phyloP scores from a whole-genome alignment of 495 filamentous ascomycete species.

The Cercophora newfieldiana region DNA sequence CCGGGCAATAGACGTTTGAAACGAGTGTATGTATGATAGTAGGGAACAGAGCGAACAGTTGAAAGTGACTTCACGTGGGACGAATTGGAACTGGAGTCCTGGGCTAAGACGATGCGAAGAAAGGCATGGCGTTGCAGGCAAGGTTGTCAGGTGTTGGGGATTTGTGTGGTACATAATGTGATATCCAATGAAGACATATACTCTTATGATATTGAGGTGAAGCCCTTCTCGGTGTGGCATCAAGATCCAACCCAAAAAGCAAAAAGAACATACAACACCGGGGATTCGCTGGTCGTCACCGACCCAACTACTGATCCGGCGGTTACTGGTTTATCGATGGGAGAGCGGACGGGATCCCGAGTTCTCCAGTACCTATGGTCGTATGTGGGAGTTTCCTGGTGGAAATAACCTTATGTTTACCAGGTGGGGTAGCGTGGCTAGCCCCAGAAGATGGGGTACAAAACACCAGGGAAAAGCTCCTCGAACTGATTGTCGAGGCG shows the following conservation, averaged over 20 bases:
- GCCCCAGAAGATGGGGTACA: too few relatives aligned
- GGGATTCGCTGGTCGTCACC: conserved; percentile 40
- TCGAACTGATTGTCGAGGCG: too few relatives aligned
- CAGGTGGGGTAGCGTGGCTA: background rate
- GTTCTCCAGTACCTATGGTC: conserved; percentile 46
- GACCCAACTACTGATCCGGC: conserved; percentile 49
- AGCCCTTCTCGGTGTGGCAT: too few relatives aligned
- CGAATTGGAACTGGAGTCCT: conserved; percentile 2
- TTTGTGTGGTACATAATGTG: conserved; percentile 2
- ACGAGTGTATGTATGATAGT: conserved; percentile 4
- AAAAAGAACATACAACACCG: too few relatives aligned
- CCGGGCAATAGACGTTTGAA: conserved; percentile 28
- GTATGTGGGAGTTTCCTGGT: conserved; percentile 31
- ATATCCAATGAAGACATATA: background rate
- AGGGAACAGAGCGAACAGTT: background rate
- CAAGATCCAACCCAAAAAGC: too few relatives aligned
- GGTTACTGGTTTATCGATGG: conserved; percentile 39
- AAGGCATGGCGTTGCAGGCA: background rate
- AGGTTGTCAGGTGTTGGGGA: background rate
- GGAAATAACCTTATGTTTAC: background rate
- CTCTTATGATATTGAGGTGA: too few relatives aligned
- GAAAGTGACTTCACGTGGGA: background rate
- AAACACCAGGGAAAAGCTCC: too few relatives aligned
- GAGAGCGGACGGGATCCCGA: conserved; percentile 55
- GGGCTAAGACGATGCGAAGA: background rate